phyloP scores from a whole-genome alignment of 176 grass and related monocot species.

The Canna indica region DNA sequence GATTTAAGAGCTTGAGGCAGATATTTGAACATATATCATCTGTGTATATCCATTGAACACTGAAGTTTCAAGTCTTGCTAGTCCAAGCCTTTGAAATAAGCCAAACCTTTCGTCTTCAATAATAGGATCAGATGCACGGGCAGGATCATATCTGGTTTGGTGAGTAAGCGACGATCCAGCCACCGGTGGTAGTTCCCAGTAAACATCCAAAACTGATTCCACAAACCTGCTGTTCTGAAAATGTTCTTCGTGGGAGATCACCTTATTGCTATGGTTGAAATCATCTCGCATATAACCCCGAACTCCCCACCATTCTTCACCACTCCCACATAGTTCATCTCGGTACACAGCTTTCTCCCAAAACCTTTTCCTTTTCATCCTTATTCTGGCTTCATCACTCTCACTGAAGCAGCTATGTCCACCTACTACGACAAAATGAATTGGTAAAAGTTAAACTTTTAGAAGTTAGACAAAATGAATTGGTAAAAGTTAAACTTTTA shows the following conservation, averaged over 20 bases:
- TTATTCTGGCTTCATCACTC: conserved; percentile 76
- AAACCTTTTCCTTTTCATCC: conserved; percentile 46
- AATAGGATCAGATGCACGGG: conserved; percentile 55
- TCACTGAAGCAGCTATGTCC: conserved; percentile 45
- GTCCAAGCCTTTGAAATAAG: conserved; percentile 53
- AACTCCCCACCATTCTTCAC: conserved; percentile 83
- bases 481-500: neutral
- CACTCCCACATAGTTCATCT: conserved; percentile 57
- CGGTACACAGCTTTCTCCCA: conserved; percentile 79
- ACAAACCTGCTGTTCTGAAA: conserved; percentile 69
- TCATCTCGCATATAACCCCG: conserved; percentile 64
- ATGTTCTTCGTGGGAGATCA: conserved; percentile 67
- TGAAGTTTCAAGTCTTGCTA: conserved; percentile 46
- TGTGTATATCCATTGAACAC: conserved; percentile 92
- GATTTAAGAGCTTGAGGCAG: conserved; percentile 9
- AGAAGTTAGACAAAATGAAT: neutral
- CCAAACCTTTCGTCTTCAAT: conserved; percentile 66
- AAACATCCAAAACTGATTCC: conserved; percentile 66
- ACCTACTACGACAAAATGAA: conserved; percentile 12
- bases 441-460: neutral
- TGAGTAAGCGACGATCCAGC: conserved; percentile 81
- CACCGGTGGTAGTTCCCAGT: conserved; percentile 87
- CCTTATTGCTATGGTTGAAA: conserved; percentile 72
- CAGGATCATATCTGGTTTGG: conserved; percentile 85
- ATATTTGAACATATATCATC: conserved; percentile 77